Conservation (phyloP, 768 basidiomycete genomes). For the Kwoniella mangroviensis region DNA sequence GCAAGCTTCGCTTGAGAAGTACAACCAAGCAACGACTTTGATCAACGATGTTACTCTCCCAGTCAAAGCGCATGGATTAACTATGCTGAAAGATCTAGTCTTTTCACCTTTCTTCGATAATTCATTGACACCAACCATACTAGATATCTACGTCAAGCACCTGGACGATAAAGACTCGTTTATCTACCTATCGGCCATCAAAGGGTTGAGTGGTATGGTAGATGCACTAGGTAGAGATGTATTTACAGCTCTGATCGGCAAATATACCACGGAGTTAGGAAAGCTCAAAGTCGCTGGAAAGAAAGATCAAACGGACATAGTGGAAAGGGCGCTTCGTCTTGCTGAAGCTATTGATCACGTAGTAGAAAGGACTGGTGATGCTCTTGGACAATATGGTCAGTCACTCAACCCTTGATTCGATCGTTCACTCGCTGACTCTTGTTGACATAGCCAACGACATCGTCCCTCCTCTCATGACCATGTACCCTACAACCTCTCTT, state of each 20-base stretch:
- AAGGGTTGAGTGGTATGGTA: conserved; percentile 85
- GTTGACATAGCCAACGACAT: conserved; percentile 65
- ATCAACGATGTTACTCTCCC: conserved; percentile 90
- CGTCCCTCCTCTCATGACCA: conserved; percentile 71
- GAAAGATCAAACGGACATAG: conserved; percentile 63
- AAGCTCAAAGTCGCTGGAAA: conserved; percentile 60
- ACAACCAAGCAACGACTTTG: conserved; percentile 84
- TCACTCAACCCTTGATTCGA: not conserved
- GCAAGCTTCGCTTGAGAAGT: conserved; percentile 63
- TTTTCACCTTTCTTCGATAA: conserved; percentile 59
- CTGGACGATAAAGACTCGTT: conserved; percentile 94
- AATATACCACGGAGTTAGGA: conserved; percentile 61
- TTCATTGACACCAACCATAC: conserved; percentile 77
- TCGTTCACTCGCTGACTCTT: not conserved
- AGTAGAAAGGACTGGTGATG: conserved; percentile 72
- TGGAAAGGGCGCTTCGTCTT: conserved; percentile 71
- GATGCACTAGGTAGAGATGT: conserved; percentile 77
- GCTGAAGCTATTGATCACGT: conserved; percentile 85
- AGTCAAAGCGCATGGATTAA: conserved; percentile 88
- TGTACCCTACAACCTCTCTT: conserved; percentile 66
- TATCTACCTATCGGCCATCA: conserved; percentile 88
- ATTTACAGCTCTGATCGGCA: conserved; percentile 67
- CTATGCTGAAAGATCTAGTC: conserved; percentile 79
- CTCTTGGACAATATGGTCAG: conserved; percentile 72
- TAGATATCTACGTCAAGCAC: conserved; percentile 82